phyloP scores from a whole-genome alignment of 2,329 filamentous ascomycete species.

The Periconia digitata region DNA sequence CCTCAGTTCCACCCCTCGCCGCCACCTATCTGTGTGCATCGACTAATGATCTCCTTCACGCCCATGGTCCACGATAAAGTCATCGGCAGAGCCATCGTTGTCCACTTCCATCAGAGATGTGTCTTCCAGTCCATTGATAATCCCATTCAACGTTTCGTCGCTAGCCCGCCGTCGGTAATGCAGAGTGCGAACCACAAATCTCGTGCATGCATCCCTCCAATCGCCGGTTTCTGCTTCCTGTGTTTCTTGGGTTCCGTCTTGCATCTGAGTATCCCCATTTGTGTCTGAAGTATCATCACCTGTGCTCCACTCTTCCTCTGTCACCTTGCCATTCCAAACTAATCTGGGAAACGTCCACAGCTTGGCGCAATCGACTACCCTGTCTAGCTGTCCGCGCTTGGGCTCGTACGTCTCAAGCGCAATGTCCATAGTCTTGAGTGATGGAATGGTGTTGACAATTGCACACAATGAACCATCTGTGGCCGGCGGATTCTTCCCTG shows the following conservation, averaged over 20 bases:
- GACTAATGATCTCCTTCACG: no score
- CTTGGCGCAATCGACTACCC: conserved; percentile 28
- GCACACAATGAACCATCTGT: conserved; percentile 15
- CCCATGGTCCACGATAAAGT: neutral
- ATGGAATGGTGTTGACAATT: conserved; percentile 13
- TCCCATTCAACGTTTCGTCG: neutral
- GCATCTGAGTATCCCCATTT: no score
- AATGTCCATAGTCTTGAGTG: conserved; percentile 22
- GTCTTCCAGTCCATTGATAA: neutral
- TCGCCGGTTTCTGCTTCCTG: neutral
- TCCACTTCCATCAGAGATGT: neutral
- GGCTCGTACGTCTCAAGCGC: conserved; percentile 28
- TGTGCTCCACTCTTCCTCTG: neutral
- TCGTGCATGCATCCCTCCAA: neutral
- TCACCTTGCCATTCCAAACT: neutral
- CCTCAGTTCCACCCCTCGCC: neutral
- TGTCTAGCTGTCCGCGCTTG: conserved; percentile 28
- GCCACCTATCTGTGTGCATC: no score
- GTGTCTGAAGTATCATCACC: no score
- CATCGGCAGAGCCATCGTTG: neutral
- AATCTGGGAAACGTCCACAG: conserved; percentile 28
- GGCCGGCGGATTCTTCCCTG: conserved; percentile 9
- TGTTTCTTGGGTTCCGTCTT: no score
- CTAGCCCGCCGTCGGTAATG: neutral
- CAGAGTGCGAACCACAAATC: neutral